phyloP scores from a whole-genome alignment of 805 yeast genomes.

The Brettanomyces sp. region DNA sequence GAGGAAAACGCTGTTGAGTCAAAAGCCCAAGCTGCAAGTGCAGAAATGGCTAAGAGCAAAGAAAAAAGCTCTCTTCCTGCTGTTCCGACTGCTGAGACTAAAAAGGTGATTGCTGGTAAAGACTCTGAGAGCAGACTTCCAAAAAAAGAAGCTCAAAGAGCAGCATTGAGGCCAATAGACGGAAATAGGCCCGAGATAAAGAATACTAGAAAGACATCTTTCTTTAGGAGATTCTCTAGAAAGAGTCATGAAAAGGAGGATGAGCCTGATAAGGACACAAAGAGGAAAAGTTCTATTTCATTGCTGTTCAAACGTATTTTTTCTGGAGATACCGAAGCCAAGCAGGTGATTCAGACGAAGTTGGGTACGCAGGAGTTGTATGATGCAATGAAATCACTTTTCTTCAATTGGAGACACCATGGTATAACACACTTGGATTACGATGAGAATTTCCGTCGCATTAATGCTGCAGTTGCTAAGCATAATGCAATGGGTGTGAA shows the following conservation, averaged over 20 bases:
- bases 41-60: background rate
- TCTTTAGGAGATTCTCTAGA: conserved; percentile 8
- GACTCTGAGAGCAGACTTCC: background rate
- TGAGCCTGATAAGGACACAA: conserved; percentile 1
- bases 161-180: background rate
- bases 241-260: conserved; percentile 6
- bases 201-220: conserved; percentile 27
- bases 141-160: background rate
- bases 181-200: conserved; percentile 7
- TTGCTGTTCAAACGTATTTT: conserved; percentile 37
- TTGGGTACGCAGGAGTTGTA: conserved; percentile 45
- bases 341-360: conserved; percentile 24
- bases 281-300: conserved; percentile 26
- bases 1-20: conserved; percentile 12
- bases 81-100: background rate
- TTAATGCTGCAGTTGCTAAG: conserved; percentile 56
- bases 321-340: conserved; percentile 13
- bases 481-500: conserved; percentile 53
- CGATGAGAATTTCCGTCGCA: conserved; percentile 31
- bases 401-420: conserved; percentile 61
- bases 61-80: background rate
- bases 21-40: conserved; percentile 6
- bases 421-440: conserved; percentile 51
- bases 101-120: background rate
- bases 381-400: conserved; percentile 52